Base-by-base conservation (phyloP, 192 early-diverging fungal species). In the Coemansia sp. region DNA sequence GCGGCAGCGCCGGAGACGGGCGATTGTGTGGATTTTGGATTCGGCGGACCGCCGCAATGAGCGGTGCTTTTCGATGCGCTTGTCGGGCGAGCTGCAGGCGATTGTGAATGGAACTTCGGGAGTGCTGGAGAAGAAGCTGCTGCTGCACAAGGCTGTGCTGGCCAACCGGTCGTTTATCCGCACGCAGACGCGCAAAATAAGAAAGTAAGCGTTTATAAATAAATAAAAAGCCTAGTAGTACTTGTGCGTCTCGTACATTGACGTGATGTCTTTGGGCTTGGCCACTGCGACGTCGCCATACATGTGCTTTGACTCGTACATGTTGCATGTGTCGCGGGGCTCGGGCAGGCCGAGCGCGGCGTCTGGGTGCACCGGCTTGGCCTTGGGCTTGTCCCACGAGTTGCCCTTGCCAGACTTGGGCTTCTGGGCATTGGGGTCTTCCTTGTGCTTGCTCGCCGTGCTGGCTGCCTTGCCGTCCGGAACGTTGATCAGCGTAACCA, bases 401-500 rank as follows among this genome's bases (percentile, higher is more conserved):
- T 54, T 79, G 35, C 62, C 62, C 64, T 68, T 74, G 27, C 53
- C 41, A 19, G n/a, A 15, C 29, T 62, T 60, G 56, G 51, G 1
- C 22, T 50, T 55, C 37, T 57, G n/a, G 1, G 14, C 57, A 1
- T 32, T 5, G 7, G 57, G 50, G 23, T 61, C 65, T 7, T 65
- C 65, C 61, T 76, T 67, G 47, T 82, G 74, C 79, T 92, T 92
- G 70, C 85, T 87, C 7, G 87, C 84, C 66, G 86, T 83, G 32
- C 75, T 87, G 5, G 85, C 82, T 6, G 87, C 92, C 82, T 92
- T 93, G 38, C 95, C 95, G 66, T 99, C 97, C 14, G 97, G 97
- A 67, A 98, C 93, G 60, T 66, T 72, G 62, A 95, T 95, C 61
- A 99, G 86, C 17, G 86, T 77, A 14, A 90, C 71, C 17, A 83